These are phyloP conservation scores for Annulohypoxylon truncatum DNA, from an alignment of 2,329 filamentous ascomycete species.

Conservation along the genomic window DNA sequence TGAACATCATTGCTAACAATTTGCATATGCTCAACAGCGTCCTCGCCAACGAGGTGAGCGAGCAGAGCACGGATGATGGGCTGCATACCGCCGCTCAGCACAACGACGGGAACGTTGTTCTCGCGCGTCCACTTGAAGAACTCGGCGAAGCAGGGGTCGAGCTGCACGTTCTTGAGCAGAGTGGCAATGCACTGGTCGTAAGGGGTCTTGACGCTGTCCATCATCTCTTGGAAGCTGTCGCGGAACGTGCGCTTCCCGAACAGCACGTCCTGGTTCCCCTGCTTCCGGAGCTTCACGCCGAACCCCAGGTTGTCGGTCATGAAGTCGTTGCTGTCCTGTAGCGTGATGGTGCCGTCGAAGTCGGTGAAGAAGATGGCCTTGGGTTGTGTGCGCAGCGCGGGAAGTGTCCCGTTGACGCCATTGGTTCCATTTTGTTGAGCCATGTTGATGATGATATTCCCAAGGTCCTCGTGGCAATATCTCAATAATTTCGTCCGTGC, in stretches of 20 bases:
- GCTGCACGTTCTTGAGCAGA: constrained; percentile 82
- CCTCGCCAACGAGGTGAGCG: constrained; percentile 79
- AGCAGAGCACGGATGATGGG: constrained; percentile 90
- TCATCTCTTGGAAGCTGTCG: constrained; percentile 90
- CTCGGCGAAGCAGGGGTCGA: constrained; percentile 88
- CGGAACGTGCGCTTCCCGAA: constrained; percentile 78
- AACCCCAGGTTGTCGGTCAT: constrained; percentile 94
- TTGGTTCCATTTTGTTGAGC: constrained; percentile 25
- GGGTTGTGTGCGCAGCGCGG: constrained; percentile 74
- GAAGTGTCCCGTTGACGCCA: constrained; percentile 54
- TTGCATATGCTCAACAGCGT: constrained; percentile 80
- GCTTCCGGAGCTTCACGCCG: constrained; percentile 75
- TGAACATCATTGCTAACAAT: constrained; percentile 90
- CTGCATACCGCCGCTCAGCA: constrained; percentile 92
- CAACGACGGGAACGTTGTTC: constrained; percentile 90
- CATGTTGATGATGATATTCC: constrained; percentile 5
- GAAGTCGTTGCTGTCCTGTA: constrained; percentile 72
- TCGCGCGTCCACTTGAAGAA: constrained; percentile 86
- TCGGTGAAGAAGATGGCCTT: constrained; percentile 99
- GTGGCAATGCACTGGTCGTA: constrained; percentile 84
- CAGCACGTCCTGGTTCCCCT: constrained; percentile 82
- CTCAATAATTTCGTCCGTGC: neutral
- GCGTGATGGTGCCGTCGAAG: constrained; percentile 96
- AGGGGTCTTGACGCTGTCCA: constrained; percentile 84
- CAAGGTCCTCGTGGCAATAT: neutral